Percentiles rank a stretch among this genome's conserved stretches.
These are phyloP conservation scores for Talaromyces sp. DNA, from an alignment of 2,329 filamentous ascomycete genomes.

Conservation along the genomic window DNA sequence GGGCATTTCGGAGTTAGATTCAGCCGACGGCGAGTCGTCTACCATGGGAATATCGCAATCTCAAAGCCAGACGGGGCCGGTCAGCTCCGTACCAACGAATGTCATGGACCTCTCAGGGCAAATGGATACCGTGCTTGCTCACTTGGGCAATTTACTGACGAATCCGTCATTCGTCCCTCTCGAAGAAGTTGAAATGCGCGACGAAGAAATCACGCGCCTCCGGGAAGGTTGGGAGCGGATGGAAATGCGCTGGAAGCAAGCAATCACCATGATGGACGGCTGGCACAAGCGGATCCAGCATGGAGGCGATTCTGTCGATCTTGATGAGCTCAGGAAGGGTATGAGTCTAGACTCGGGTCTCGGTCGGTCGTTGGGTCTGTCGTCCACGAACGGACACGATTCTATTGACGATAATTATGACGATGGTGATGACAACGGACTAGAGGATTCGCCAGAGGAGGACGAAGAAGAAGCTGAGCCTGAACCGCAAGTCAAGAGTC, in stretches of 20 bases:
- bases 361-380: slow-evolving; percentile 19
- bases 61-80: slow-evolving; percentile 19
- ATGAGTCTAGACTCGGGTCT: slow-evolving; percentile 37
- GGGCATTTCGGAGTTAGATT: slow-evolving; percentile 36
- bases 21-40: slow-evolving; percentile 19
- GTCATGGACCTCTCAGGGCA: slow-evolving; percentile 67
- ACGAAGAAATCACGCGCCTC: slow-evolving; percentile 81
- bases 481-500: slow-evolving; percentile 11
- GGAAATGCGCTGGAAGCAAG: slow-evolving; percentile 85
- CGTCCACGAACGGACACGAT: slow-evolving; percentile 17
- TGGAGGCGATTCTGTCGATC: slow-evolving; percentile 36
- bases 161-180: slow-evolving; percentile 95
- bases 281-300: slow-evolving; percentile 75
- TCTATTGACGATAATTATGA: slow-evolving; percentile 27
- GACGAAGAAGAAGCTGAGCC: slow-evolving; percentile 13
- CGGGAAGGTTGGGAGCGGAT: slow-evolving; percentile 88
- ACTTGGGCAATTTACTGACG: slow-evolving; percentile 77
- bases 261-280: slow-evolving; percentile 82
- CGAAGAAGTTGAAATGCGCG: slow-evolving; percentile 87
- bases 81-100: slow-evolving; percentile 49
- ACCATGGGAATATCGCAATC: slow-evolving; percentile 19
- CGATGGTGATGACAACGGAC: slow-evolving; percentile 14
- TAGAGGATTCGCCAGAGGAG: slow-evolving; percentile 17
- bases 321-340: slow-evolving; percentile 39
- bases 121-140: slow-evolving; percentile 71